A percentile compares a stretch with the other conserved stretches of the same genome.
These are phyloP conservation scores for Oidiodendron maius DNA, from an alignment of 495 filamentous ascomycete genomes.

Conservation along the genomic window DNA sequence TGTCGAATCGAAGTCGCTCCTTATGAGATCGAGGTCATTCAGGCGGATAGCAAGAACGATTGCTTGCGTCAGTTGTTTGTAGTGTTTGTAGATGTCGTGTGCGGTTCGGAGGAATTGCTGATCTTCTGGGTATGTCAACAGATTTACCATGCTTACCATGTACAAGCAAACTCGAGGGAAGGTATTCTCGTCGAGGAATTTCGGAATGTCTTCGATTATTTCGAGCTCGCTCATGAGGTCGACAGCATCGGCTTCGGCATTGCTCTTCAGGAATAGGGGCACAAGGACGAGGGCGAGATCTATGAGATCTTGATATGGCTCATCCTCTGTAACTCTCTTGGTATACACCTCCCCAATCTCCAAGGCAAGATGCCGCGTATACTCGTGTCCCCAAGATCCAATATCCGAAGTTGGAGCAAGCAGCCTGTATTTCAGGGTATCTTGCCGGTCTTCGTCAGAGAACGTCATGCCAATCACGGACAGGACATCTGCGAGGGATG, in stretches of 20 bases:
- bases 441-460: conserved; percentile 90
- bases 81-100: conserved; percentile 85
- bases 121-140: conserved; percentile 95
- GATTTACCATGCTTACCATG: conserved; percentile 98
- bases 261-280: conserved; percentile 92
- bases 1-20: conserved; percentile 71
- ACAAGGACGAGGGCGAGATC: conserved; percentile 80
- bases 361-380: conserved; percentile 89
- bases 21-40: conserved; percentile 77
- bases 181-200: conserved; percentile 88
- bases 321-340: conserved; percentile 56
- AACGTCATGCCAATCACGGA: conserved; percentile 99
- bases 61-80: conserved; percentile 87
- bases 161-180: conserved; percentile 92
- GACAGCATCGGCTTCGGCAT: conserved; percentile 96
- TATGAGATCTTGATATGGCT: conserved; percentile 64
- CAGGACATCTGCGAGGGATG: conserved; percentile 86
- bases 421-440: conserved; percentile 92
- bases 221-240: conserved; percentile 95
- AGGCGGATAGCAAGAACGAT: conserved; percentile 91
- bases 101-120: conserved; percentile 87
- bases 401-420: conserved; percentile 87
- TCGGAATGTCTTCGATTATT: conserved; percentile 87
- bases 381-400: conserved; percentile 98
- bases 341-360: conserved; percentile 93